Evolutionary conservation across 805 yeast species (phyloP), one percentile per base, ranked within the genome.

Genomic region (Candida quercuum): DNA sequence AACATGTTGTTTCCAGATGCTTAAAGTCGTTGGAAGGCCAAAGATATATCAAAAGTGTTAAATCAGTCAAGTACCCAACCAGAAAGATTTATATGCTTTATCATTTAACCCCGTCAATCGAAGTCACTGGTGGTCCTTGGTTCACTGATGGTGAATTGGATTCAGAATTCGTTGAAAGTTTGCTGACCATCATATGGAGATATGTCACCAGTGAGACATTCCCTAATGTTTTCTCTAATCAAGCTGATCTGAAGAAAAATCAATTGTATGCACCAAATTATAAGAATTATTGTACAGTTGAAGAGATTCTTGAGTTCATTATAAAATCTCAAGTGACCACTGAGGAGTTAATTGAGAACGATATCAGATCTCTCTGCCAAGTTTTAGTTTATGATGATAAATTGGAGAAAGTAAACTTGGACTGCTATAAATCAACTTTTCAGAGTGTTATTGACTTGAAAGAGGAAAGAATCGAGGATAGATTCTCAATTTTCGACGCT

Each of bases 61-160:
- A 93, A 57, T 78, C 86, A 18, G 98, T 93, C 23, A 91, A 86
- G 54, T 80, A 76, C 59, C 97, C 98, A 12, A 91, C 97, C 1
- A 73, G 99, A 47, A 93, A 93, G 55, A 91, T 93, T 24, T 94
- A 91, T 61, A 93, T 93, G 98, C 70, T 93, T 37, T 91, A 89
- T 57, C 81, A 86, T 54, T 66, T 93, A 47, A 96, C 88, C 57
- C 99, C 99, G 5, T 83, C 95, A 3, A 81, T 86, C 23, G 98
- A 91, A 48, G 93, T 93, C 27, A 93, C 98, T 0, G 99, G 99
- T 46, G 99, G 99, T 5, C 98, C 98, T 4, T 93, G 99, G 99
- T 93, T 89, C 57, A 88, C 97, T 0, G 99, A 93, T 57, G 79
- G 89, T 25, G 98, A 93, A 60, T 69, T 93, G 40, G 99, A 93